Evolutionary conservation across 139 green algal genomes (phyloP), one percentile per base, ranked within the genome.

Genomic region (Nannochloris sp.): DNA sequence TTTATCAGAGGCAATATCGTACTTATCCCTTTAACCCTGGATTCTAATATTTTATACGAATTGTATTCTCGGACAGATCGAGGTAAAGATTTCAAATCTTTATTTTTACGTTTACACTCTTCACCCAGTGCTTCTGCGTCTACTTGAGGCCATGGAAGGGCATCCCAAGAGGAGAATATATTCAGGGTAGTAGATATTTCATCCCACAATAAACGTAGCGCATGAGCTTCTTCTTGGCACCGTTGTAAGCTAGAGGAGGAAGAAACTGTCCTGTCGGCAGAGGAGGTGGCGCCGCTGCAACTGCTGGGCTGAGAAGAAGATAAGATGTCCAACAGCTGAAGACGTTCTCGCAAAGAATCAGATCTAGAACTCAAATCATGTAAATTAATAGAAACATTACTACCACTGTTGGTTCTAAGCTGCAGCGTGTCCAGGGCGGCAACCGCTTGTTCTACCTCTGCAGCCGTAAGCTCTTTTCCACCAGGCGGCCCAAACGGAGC

Each of bases 1-100:
- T 79, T 68, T 33, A 96, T 87, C 24, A 97, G 72, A 23, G 90
- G 90, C 60, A 97, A 81, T 6, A 77, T 83, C 15, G 83, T 89
- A n/a, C 88, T 64, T 86, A 96, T 88, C 4, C 81, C 87, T 77
- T 92, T 94, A 13, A 89, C 53, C 4, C 60, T 71, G 60, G 90
- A 87, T 74, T 97, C 90, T 64, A 97, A 77, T 65, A 88, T 48
- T 30, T 83, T 75, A 72, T 82, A 94, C 31, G 89, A 82, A 36
- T 93, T 83, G 46, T 88, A 95, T 60, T 78, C 81, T 54, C 85
- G 78, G 7, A 92, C 81, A 30, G 6, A 13, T 27, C 58, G 30
- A 27, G 58, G 31, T 30, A 58, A 6, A n/a, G 13, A 8, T 45
- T 42, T 19, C 27, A 47, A 25, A 4, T 13, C 4, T 29, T 58